These are phyloP conservation scores for Gymnopilus junonius DNA, from an alignment of 768 basidiomycete species.

Conservation along the genomic window DNA sequence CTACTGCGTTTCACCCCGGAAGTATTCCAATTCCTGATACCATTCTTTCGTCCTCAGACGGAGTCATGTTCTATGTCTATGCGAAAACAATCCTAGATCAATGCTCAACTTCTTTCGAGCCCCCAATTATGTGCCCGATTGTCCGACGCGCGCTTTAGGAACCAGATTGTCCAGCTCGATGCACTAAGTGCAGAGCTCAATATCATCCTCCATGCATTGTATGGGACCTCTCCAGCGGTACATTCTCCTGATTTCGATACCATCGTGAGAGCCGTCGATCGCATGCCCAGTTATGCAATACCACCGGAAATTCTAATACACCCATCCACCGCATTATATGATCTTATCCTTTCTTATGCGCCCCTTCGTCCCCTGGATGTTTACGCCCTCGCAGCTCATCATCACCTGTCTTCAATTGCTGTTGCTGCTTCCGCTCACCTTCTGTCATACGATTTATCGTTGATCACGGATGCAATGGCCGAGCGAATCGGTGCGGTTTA, in stretches of 20 bases:
- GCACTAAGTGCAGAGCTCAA: constrained; percentile 53
- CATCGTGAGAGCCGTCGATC: constrained; percentile 47
- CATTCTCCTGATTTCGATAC: constrained; percentile 54
- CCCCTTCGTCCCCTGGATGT: constrained; percentile 40
- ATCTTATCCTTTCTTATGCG: constrained; percentile 35
- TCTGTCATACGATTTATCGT: constrained; percentile 36
- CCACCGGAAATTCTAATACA: constrained; percentile 25
- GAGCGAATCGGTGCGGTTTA: constrained; percentile 44
- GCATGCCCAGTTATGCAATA: constrained; percentile 32
- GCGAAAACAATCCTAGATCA: constrained; percentile 41
- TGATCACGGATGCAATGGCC: constrained; percentile 42
- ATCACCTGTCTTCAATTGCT: constrained; percentile 42
- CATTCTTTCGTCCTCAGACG: constrained; percentile 58
- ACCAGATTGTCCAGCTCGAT: constrained; percentile 43
- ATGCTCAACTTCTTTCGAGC: constrained; percentile 42
- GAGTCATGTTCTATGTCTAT: constrained; percentile 68
- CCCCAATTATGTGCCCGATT: not conserved
- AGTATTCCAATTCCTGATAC: constrained; percentile 22
- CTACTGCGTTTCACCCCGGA: constrained; percentile 32
- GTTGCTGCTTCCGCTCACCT: constrained; percentile 42
- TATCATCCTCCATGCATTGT: constrained; percentile 57
- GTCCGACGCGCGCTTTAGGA: constrained; percentile 15
- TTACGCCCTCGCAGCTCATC: constrained; percentile 43
- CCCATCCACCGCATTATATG: constrained; percentile 31
- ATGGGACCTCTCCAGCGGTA: constrained; percentile 51